phyloP scores from a whole-genome alignment of 2,329 filamentous ascomycete species.

The Exophiala sp. region DNA sequence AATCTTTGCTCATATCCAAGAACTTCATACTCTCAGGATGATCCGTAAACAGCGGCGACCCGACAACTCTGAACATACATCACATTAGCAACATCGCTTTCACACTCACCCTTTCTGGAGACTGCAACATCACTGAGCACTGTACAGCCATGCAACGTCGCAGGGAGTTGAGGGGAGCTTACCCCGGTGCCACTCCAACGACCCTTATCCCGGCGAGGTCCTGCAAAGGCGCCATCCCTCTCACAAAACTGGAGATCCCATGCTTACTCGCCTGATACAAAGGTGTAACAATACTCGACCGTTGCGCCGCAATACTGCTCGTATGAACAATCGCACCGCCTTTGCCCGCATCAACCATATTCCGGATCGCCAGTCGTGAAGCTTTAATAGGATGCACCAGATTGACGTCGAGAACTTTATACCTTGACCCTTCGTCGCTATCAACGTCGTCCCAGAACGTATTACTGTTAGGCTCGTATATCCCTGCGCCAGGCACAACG shows the following conservation, averaged over 20 bases:
- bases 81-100: constrained; percentile 52
- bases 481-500: constrained; percentile 45
- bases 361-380: constrained; percentile 49
- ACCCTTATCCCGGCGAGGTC: constrained; percentile 51
- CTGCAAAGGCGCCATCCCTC: constrained; percentile 50
- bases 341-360: constrained; percentile 36
- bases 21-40: constrained; percentile 57
- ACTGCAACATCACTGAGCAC: too few relatives aligned
- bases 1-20: constrained; percentile 46
- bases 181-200: constrained; percentile 33
- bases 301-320: constrained; percentile 47
- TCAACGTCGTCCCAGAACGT: constrained; percentile 33
- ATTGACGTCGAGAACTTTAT: constrained; percentile 49
- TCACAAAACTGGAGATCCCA: constrained; percentile 47
- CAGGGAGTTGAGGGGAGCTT: too few relatives aligned
- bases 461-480: constrained; percentile 34
- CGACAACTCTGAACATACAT: constrained; percentile 44
- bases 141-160: too few relatives aligned
- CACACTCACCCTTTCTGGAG: too few relatives aligned
- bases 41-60: constrained; percentile 60
- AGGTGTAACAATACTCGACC: constrained; percentile 37
- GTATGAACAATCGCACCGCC: constrained; percentile 45
- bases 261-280: constrained; percentile 51
- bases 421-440: constrained; percentile 35
- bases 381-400: constrained; percentile 50